Base-by-base conservation (phyloP, 23 red algal species). In the Gracilariopsis chorda region DNA sequence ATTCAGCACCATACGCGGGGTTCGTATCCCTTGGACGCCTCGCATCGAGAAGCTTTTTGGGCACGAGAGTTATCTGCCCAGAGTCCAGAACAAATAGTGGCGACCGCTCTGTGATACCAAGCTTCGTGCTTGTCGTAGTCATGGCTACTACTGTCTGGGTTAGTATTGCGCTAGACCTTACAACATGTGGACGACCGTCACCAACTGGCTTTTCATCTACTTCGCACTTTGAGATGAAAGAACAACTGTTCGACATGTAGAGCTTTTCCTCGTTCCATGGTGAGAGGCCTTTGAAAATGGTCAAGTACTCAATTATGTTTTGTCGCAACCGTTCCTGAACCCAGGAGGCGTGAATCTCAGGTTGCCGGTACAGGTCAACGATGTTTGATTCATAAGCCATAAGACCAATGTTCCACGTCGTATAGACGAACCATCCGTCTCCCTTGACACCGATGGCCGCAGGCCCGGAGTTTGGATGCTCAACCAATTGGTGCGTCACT, bases 391-490 rank as follows among this genome's bases (percentile, higher is more conserved):
- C 85, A 29, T 86, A 39, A 32, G 27, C 36, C 47, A 90, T 35
- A 3, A 86, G 40, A 1, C 45, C 84, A 24, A 28, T 72, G 40
- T 95, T 90, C 92, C 92, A 95, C 56, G 77, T 89, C 27, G 62
- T 53, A 51, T 90, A 95, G 16, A 87, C 74, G 42, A 87, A 84
- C 92, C 92, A 95, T 19, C 77, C 82, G 37, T 95, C 92, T 48
- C 77, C 84, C 19, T 84, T 67, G 7, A 48, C 48, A 25, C 63
- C 60, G 28, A 41, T 41, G 21, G 87, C 76, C 19, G 53, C 51
- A 1, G 63, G 83, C 21, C 39, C 34, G 8, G 55, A 84, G 3
- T 51, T 44, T n/a, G 42, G 51, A 47, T 95, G 92, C 30, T 78
- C 53, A 76, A 73, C 25, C 27, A 80, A 43, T 34, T 95, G 84